These are phyloP conservation scores for Sporisorium scitamineum DNA, from an alignment of 1,284 basidiomycete genomes.

Conservation along the genomic window DNA sequence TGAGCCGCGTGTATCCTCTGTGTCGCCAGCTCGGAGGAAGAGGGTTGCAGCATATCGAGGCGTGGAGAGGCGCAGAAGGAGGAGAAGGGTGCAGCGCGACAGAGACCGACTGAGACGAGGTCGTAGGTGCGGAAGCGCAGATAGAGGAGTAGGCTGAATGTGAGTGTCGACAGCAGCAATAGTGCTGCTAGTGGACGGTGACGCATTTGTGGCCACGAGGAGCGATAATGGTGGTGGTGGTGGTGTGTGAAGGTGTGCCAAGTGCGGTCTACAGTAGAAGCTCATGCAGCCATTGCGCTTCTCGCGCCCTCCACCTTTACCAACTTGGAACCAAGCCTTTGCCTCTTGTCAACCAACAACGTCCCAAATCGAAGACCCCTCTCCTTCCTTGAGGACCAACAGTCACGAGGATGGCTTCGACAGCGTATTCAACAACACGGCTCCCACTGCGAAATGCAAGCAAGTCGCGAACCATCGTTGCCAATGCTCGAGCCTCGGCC, in stretches of 20 bases:
- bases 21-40: conserved; percentile 1
- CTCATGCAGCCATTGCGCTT: conserved; percentile 2
- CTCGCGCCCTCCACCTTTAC: too few relatives aligned
- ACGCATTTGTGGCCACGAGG: conserved; percentile 13
- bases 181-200: conserved; percentile 12
- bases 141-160: conserved; percentile 25
- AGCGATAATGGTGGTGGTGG: not conserved
- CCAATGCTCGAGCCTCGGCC: not conserved
- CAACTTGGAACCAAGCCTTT: too few relatives aligned
- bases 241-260: not conserved
- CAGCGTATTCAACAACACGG: not conserved
- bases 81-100: conserved; percentile 21
- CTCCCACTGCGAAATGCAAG: not conserved
- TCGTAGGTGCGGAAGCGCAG: conserved; percentile 35
- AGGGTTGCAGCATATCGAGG: conserved; percentile 6
- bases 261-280: not conserved
- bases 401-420: conserved; percentile 3
- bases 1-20: conserved; percentile 4
- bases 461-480: not conserved
- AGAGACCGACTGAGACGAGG: conserved; percentile 33
- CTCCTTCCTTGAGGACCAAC: too few relatives aligned
- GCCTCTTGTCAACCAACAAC: not conserved
- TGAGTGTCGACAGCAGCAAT: conserved; percentile 19
- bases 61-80: conserved; percentile 12
- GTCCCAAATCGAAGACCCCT: not conserved